Conservation (phyloP, 163 green algal genomes). For the Prototheca stagnorum region DNA sequence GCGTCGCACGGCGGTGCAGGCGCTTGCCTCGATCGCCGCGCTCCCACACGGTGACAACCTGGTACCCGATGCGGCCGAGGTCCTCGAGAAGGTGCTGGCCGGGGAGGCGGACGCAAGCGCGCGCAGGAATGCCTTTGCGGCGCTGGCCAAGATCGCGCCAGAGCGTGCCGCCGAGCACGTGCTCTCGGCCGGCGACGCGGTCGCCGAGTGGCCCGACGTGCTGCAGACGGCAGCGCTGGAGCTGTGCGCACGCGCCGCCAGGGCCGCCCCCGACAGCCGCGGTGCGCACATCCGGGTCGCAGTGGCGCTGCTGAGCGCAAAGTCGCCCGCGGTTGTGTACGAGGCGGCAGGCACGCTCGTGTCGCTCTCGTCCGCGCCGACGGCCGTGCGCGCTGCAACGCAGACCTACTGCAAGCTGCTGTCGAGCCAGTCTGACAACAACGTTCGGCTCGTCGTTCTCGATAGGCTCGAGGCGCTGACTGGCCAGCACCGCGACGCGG, state of each 20-base stretch:
- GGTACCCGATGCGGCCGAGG: slow-evolving; percentile 76
- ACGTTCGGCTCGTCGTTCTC: slow-evolving; percentile 99
- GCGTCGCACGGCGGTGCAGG: slow-evolving; percentile 86
- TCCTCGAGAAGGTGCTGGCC: slow-evolving; percentile 70
- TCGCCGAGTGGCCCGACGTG: slow-evolving; percentile 83
- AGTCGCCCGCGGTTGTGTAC: slow-evolving; percentile 78
- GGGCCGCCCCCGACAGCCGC: not conserved
- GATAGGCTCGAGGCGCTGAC: slow-evolving; percentile 87
- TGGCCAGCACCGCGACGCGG: slow-evolving; percentile 53
- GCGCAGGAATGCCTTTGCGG: slow-evolving; percentile 84
- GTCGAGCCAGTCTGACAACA: slow-evolving; percentile 91
- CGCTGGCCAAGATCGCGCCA: slow-evolving; percentile 71
- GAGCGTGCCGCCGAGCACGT: slow-evolving; percentile 78
- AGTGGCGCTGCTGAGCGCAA: slow-evolving; percentile 66
- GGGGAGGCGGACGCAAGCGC: slow-evolving; percentile 76
- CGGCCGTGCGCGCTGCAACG: slow-evolving; percentile 82
- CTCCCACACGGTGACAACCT: slow-evolving; percentile 91
- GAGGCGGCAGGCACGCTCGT: slow-evolving; percentile 89
- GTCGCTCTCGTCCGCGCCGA: slow-evolving; percentile 75
- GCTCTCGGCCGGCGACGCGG: slow-evolving; percentile 68
- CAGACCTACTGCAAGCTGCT: slow-evolving; percentile 97
- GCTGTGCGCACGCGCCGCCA: slow-evolving; percentile 86
- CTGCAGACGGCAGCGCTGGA: slow-evolving; percentile 94
- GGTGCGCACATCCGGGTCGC: slow-evolving; percentile 84
- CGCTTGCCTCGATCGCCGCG: slow-evolving; percentile 81